Base-by-base conservation (phyloP, 768 basidiomycete species). In the Suillus lakei region DNA sequence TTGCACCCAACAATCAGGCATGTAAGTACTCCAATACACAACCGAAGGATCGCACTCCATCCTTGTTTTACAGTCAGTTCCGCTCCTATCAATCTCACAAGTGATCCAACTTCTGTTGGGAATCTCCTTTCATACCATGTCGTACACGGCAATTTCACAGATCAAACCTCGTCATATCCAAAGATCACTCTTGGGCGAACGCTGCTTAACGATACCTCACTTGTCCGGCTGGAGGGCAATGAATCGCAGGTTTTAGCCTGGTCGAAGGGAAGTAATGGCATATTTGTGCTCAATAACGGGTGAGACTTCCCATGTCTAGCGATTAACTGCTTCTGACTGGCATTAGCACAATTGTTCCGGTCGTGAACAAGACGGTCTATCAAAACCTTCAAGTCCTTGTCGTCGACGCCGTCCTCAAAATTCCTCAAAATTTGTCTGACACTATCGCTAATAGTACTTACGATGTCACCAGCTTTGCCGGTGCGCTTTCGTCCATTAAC, bases 161-260 rank as follows among this genome's bases (percentile, higher is more conserved):
- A 82, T 5, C 66, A 76, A 12, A 78, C 82, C n/a, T 75, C 77
- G 13, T 73, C 76, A 18, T 84, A 77, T 64, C 89, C 90, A 2
- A 86, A 85, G 68, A 80, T 82, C 67, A 91, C 90, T 0, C 76
- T 93, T 62, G 88, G 87, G 2, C 84, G 88, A 46, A 89, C 91
- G 0, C 77, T 88, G n/a, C 80, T 91, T 50, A 84, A 83, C 50
- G 81, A 84, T 44, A 70, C 83, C 0, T 64, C 77, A 0, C 73
- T 83, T 34, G 85, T 89, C 9, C 73, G 70, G 26, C 83, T 92
- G 0, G 89, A 90, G 69, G 90, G 84, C 7, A 83, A 83, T 67
- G 80, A 83, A 68, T 78, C 77, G 0, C 90, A 91, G 67, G 90
- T 88, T 28, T 71, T 90, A 13, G 83, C 77, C 0, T 84, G 84